A percentile compares a stretch with the other conserved stretches of the same genome.
These are phyloP conservation scores for Aspergillus tanneri DNA, from an alignment of 2,329 filamentous ascomycete genomes.

Conservation along the genomic window DNA sequence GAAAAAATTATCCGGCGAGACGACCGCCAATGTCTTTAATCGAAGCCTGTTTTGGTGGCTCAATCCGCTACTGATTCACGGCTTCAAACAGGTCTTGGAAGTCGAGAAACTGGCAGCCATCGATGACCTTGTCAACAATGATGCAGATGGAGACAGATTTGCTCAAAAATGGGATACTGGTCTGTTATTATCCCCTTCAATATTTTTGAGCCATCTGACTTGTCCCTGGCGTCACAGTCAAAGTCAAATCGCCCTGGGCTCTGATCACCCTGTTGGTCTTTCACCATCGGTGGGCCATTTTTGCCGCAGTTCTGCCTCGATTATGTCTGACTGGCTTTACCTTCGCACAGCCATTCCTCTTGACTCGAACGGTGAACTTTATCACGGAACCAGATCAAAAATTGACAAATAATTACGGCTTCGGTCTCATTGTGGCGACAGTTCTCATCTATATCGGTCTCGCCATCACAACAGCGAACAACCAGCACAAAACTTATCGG, in stretches of 20 bases:
- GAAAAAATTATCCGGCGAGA: conserved; percentile 44
- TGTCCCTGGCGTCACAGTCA: no score
- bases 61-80: conserved; percentile 29
- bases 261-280: background rate
- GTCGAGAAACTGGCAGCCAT: conserved; percentile 44
- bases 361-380: conserved; percentile 18
- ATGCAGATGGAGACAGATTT: background rate
- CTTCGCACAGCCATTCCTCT: conserved; percentile 50
- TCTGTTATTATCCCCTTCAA: background rate
- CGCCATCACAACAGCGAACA: conserved; percentile 32
- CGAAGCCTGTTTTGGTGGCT: conserved; percentile 29
- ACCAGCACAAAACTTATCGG: conserved; percentile 12
- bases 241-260: background rate
- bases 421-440: conserved; percentile 45
- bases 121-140: conserved; percentile 29
- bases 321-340: conserved; percentile 43
- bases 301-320: conserved; percentile 35
- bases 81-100: conserved; percentile 32
- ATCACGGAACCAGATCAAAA: background rate
- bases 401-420: conserved; percentile 18
- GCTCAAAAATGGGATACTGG: background rate
- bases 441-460: conserved; percentile 46
- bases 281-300: conserved; percentile 20
- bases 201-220: no score
- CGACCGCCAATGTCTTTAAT: conserved; percentile 36